These are phyloP conservation scores for Lepraria neglecta DNA, from an alignment of 495 filamentous ascomycete genomes.

Conservation along the genomic window DNA sequence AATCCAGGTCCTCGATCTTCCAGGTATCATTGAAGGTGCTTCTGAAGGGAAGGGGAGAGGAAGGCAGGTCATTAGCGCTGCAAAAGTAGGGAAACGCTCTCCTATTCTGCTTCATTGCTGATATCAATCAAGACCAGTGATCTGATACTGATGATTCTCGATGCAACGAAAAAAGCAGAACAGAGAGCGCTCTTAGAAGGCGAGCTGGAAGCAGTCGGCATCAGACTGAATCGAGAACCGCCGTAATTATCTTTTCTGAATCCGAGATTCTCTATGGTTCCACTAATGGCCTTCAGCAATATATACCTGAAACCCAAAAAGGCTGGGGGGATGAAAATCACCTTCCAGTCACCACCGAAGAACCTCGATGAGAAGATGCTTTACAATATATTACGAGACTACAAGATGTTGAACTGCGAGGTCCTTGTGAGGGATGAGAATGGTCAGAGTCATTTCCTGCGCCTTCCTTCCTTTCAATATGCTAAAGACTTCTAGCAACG, in stretches of 20 bases:
- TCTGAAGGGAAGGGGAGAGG: constrained; percentile 94
- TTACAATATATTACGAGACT: constrained; percentile 91
- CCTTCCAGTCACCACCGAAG: constrained; percentile 84
- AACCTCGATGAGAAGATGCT: constrained; percentile 94
- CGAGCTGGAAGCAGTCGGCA: constrained; percentile 94
- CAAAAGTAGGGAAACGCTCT: constrained; percentile 49
- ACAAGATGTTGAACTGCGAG: constrained; percentile 98
- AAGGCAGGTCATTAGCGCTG: constrained; percentile 96
- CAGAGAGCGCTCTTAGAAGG: constrained; percentile 84
- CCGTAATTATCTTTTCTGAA: constrained; percentile 49
- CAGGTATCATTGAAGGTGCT: constrained; percentile 97
- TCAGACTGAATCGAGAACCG: constrained; percentile 84
- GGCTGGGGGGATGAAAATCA: constrained; percentile 97
- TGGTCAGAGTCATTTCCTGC: constrained; percentile 38
- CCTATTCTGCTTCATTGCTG: neutral
- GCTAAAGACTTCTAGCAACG: constrained; percentile 51
- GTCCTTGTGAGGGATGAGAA: constrained; percentile 92
- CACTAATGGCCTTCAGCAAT: constrained; percentile 51
- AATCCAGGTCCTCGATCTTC: constrained; percentile 96
- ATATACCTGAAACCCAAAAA: constrained; percentile 99
- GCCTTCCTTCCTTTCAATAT: neutral
- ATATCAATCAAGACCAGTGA: constrained; percentile 69
- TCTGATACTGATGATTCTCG: constrained; percentile 91
- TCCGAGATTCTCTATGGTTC: neutral
- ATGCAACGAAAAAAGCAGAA: constrained; percentile 95